These are phyloP conservation scores for Ophiocytium majus DNA, from an alignment of 352 stramenopile species.

Conservation along the genomic window DNA sequence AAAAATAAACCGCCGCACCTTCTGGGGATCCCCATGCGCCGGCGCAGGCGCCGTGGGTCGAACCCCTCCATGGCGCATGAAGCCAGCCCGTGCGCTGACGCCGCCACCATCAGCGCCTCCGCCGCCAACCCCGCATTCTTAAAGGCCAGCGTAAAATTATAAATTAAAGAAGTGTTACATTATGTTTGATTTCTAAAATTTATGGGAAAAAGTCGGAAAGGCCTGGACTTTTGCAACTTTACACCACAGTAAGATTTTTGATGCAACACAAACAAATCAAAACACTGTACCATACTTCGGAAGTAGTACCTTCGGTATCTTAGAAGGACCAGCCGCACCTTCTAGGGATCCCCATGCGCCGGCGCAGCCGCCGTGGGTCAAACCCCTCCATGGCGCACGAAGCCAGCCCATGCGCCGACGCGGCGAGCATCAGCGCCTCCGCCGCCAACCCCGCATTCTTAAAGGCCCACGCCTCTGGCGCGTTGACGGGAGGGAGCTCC, in stretches of 20 bases:
- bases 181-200: too few species aligned
- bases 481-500: constrained; percentile 35
- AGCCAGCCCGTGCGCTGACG: constrained; percentile 63
- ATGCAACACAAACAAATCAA: too few species aligned
- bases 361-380: constrained; percentile 63
- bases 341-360: too few species aligned
- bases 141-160: constrained; percentile 51
- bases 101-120: constrained; percentile 64
- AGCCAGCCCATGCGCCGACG: constrained; percentile 63
- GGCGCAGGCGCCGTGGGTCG: constrained; percentile 63
- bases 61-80: constrained; percentile 76
- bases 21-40: too few species aligned
- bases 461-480: constrained; percentile 48
- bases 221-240: too few species aligned
- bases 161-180: too few species aligned
- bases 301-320: too few species aligned
- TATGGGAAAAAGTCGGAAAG: too few species aligned
- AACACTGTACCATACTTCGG: too few species aligned
- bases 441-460: constrained; percentile 17
- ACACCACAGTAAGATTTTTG: too few species aligned
- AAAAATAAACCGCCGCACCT: too few species aligned
- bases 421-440: constrained; percentile 64
- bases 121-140: constrained; percentile 17
- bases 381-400: constrained; percentile 76
- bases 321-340: too few species aligned